Base-by-base conservation (phyloP, 495 filamentous ascomycete genomes). In the Sphaerosporella brunnea region DNA sequence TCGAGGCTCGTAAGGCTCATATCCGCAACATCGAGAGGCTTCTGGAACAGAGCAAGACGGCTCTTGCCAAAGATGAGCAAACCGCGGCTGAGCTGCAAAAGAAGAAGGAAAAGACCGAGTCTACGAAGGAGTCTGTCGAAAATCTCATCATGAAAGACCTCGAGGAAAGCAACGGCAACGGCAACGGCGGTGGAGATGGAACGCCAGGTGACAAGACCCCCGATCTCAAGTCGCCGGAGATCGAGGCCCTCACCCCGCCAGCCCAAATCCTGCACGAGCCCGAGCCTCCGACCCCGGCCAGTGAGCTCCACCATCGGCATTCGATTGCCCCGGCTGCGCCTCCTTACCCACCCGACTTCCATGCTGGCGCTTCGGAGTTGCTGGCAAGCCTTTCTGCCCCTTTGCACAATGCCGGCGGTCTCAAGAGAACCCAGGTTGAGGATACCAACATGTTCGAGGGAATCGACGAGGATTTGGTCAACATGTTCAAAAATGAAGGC, bases 171-270 rank as follows among this genome's bases (percentile, higher is more conserved):
- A 62, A 66, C n/a, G 56, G 66, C 4, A 65, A 68, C 28, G 63
- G 66, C 48, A 62, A 66, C n/a, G 56, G 66, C 4, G 65, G 60
- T n/a, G 64, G 55, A 4, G 43, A 53, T 36, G 57, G 53, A 0
- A 54, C 59, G 20, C 62, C 64, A 3, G 62, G 58, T 15, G 64
- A 60, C 36, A 39, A 55, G 36, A 62, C 67, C 4, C 61, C 62
- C 11, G 63, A 68, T 8, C 65, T 71, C 2, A 66, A 73, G 47
- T 76, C 80, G 15, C 87, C 87, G 2, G 73, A 84, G 56, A 69
- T 87, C 40, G 87, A 95, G 64, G 82, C 78, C 1, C 64, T 93
- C 38, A 93, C 85, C 0, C 84, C 84, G 28, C 84, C 83, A 1
- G 72, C 73, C 3, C 69, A 58, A 23, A 49, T 37, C 19, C 45